phyloP scores from a whole-genome alignment of 257 asterid species.

The Primulina huaijiensis region DNA sequence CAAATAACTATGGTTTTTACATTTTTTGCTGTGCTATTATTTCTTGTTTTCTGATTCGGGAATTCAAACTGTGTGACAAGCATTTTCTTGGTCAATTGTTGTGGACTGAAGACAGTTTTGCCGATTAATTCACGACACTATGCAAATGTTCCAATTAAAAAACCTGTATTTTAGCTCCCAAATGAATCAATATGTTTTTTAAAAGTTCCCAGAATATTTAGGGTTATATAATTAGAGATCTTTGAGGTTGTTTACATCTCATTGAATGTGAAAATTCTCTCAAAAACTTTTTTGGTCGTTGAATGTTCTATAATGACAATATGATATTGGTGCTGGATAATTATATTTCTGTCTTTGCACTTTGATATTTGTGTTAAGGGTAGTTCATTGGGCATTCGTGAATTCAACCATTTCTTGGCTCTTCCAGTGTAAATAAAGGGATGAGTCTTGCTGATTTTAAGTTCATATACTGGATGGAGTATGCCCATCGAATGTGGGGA shows the following conservation, averaged over 20 bases:
- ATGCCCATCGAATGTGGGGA: slow-evolving; percentile 99
- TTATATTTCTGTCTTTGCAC: neutral
- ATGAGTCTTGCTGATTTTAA: slow-evolving; percentile 81
- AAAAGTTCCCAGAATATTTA: slow-evolving; percentile 4
- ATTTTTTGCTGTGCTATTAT: too few relatives aligned
- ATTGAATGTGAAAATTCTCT: neutral
- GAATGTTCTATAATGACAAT: slow-evolving; percentile 12
- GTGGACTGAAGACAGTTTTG: too few relatives aligned
- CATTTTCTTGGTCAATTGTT: too few relatives aligned
- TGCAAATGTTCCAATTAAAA: neutral
- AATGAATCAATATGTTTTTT: neutral
- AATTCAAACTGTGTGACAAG: too few relatives aligned
- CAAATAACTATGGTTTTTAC: too few relatives aligned
- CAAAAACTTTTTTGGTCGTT: neutral
- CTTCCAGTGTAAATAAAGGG: slow-evolving; percentile 76
- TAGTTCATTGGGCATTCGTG: neutral
- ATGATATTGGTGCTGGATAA: slow-evolving; percentile 1
- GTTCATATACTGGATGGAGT: slow-evolving; percentile 99
- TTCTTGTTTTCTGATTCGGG: too few relatives aligned
- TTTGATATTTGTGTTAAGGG: neutral
- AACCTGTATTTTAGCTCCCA: neutral
- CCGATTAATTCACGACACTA: too few relatives aligned
- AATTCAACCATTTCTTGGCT: slow-evolving; percentile 13
- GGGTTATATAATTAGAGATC: neutral
- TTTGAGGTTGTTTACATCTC: neutral